Evolutionary conservation across 192 early-diverging fungal genomes (phyloP), one percentile per base, ranked within the genome.

Genomic region (Backusella parvicylindrica): DNA sequence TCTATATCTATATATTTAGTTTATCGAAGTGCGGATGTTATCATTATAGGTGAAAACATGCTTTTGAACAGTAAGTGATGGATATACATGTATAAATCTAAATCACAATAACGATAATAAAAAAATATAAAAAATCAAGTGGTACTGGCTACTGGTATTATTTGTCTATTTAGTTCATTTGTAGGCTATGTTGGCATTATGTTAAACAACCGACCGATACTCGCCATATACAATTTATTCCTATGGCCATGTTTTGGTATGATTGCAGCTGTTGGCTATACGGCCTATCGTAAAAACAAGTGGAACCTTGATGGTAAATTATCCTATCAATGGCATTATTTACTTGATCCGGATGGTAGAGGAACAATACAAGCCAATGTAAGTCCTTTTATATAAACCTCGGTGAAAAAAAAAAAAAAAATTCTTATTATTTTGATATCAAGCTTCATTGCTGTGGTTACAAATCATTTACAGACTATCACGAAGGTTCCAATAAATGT

Each of bases 401-500:
- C 36, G 8, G 33, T 41, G 40, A 40, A 16, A n/a, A n/a, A n/a
- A n/a, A n/a, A n/a, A n/a, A n/a, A n/a, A n/a, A n/a, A n/a, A n/a
- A n/a, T n/a, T n/a, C n/a, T n/a, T n/a, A n/a, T n/a, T n/a, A n/a
- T n/a, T n/a, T n/a, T n/a, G n/a, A n/a, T n/a, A n/a, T n/a, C n/a
- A n/a, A n/a, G 82, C 40, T 86, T 2, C 81, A 82, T 21, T 86
- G 85, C 36, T 86, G 85, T 75, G 85, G 85, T 1, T 84, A 82
- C 79, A 79, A 84, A 41, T 71, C 77, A 12, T 71, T 81, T 31
- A 65, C 79, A 9, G 85, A 86, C 64, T 84, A 79, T 28, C 83
- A 82, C 15, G 84, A 84, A 37, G 72, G 79, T 31, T 84, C 84
- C 21, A 75, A 84, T 13, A 84, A 83, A 36, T 86, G 85, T 35